Conservation (phyloP, 2,329 filamentous ascomycete species). For the Sordariomycetes sp. region DNA sequence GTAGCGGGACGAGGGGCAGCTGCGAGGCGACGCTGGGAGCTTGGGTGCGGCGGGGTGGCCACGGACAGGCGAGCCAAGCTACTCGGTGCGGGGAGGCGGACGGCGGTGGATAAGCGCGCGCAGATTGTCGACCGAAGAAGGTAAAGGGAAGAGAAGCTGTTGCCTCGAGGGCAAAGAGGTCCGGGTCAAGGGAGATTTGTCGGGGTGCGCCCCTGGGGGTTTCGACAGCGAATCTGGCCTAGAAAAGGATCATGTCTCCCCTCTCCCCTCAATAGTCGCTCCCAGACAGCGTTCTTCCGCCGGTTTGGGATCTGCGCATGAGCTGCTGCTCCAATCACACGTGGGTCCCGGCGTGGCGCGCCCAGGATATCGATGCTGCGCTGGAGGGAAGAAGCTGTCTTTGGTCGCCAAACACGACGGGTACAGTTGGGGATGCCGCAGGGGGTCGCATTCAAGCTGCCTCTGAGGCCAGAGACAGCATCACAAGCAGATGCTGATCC, state of each 20-base stretch:
- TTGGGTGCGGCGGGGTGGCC: background rate
- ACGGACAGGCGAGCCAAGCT: background rate
- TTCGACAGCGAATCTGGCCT: background rate
- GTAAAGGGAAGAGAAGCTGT: background rate
- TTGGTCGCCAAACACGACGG: background rate
- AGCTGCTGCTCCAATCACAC: background rate
- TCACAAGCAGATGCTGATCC: no score
- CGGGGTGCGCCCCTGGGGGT: background rate
- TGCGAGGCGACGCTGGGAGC: background rate
- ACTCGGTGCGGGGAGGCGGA: background rate
- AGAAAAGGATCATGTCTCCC: background rate
- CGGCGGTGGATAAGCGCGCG: background rate
- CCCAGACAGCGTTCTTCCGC: background rate
- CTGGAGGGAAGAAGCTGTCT: no score
- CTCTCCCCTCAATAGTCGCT: background rate
- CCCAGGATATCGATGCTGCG: no score
- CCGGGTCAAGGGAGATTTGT: background rate
- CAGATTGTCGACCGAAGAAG: background rate
- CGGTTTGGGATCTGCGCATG: background rate
- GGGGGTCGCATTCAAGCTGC: no score
- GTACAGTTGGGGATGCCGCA: no score
- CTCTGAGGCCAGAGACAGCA: no score
- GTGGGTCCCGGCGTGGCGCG: background rate
- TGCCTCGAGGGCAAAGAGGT: background rate
- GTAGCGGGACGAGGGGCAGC: background rate